A percentile compares a stretch with the other conserved stretches of the same genome.
Conservation (phyloP, 371 early-diverging fungal genomes). For the Circinella minor region DNA sequence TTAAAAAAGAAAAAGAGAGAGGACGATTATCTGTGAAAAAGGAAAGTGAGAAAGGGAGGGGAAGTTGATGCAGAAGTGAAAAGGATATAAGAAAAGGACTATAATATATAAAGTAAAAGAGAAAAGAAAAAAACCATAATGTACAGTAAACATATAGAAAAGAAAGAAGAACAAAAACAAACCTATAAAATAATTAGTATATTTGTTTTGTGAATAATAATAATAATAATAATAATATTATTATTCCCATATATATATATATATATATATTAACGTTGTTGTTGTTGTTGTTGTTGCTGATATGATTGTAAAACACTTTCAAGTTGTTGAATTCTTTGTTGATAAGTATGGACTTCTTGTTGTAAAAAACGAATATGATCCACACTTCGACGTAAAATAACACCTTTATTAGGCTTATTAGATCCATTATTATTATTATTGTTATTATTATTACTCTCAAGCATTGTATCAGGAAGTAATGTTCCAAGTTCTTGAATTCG, state of each 20-base stretch:
- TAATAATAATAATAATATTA: too few species aligned
- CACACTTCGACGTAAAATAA: conserved; percentile 82
- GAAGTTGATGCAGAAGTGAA: too few species aligned
- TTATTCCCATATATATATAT: too few species aligned
- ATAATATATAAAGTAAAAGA: too few species aligned
- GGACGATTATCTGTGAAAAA: too few species aligned
- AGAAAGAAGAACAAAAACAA: background rate
- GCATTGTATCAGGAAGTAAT: conserved; percentile 76
- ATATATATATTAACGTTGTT: too few species aligned
- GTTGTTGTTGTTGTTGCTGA: background rate
- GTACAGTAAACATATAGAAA: background rate
- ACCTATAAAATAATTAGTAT: background rate
- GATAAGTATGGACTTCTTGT: conserved; percentile 61
- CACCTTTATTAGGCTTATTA: conserved; percentile 85
- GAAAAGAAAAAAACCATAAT: too few species aligned
- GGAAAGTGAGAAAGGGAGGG: too few species aligned
- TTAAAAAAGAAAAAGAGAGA: too few species aligned
- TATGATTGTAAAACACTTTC: conserved; percentile 46
- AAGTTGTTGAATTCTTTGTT: conserved; percentile 69
- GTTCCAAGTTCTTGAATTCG: conserved; percentile 90
- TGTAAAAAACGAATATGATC: conserved; percentile 86
- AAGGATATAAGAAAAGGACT: too few species aligned
- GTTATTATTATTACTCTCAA: conserved; percentile 38
- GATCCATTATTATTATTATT: conserved; percentile 48
- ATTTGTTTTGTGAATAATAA: too few species aligned